Percentiles rank a stretch among this genome's conserved stretches.
phyloP scores from a whole-genome alignment of 805 yeast genomes.

The Yarrowia porcina region DNA sequence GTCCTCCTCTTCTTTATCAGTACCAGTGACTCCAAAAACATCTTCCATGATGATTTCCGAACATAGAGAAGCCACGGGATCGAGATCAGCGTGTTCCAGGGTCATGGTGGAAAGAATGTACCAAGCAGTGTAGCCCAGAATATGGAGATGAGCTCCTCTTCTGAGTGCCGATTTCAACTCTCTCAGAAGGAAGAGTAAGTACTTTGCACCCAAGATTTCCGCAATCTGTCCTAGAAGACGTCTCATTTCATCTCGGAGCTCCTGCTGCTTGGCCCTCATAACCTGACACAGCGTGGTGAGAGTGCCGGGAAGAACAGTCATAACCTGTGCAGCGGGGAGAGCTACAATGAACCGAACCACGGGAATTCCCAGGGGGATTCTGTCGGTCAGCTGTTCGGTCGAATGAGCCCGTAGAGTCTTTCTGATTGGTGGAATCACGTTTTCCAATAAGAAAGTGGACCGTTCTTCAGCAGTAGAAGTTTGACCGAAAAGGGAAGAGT shows the following conservation, averaged over 20 bases:
- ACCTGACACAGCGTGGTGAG: slow-evolving; percentile 86
- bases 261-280: slow-evolving; percentile 79
- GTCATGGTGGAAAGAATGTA: slow-evolving; percentile 57
- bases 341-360: slow-evolving; percentile 64
- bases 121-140: slow-evolving; percentile 84
- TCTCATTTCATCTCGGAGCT: slow-evolving; percentile 81
- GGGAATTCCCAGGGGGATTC: slow-evolving; percentile 82
- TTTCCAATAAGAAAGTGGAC: slow-evolving; percentile 51
- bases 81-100: slow-evolving; percentile 64
- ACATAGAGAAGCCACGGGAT: slow-evolving; percentile 54
- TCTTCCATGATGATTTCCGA: slow-evolving; percentile 85
- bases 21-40: slow-evolving; percentile 84
- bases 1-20: slow-evolving; percentile 92
- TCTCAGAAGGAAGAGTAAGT: slow-evolving; percentile 67
- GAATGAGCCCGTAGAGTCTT: slow-evolving; percentile 50
- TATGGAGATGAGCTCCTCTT: slow-evolving; percentile 91
- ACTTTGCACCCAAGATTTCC: slow-evolving; percentile 63
- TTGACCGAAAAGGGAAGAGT: slow-evolving; percentile 27
- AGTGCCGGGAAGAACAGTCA: slow-evolving; percentile 69
- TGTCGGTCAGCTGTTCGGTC: slow-evolving; percentile 49
- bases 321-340: slow-evolving; percentile 54
- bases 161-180: slow-evolving; percentile 77
- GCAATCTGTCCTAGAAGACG: slow-evolving; percentile 67
- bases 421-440: slow-evolving; percentile 59
- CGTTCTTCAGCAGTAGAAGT: slow-evolving; percentile 44